Base-by-base conservation (phyloP, 441 rosid genomes). In the Jatropha multifida region DNA sequence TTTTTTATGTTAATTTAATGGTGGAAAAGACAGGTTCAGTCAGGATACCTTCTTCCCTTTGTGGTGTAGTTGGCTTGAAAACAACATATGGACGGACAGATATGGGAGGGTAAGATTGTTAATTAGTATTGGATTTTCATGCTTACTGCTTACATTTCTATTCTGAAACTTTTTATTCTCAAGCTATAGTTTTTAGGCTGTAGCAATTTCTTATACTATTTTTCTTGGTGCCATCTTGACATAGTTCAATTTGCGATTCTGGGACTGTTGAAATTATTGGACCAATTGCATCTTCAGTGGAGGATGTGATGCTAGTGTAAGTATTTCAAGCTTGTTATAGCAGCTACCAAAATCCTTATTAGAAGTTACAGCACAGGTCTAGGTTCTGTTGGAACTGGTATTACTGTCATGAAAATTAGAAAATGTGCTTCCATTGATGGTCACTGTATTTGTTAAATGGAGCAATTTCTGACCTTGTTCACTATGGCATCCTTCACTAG, bases 11-110 rank as follows among this genome's bases (percentile, higher is more conserved):
- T 79, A 65, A 71, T 71, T 74, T 65, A 9, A 69, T 37, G 54
- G 38, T 63, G 55, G 46, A 67, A 74, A 83, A 63, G 73, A 82
- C 94, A 93, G 98, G 98, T 80, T 93, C 97, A 17, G 67, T 93
- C 76, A 91, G 98, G 14, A 88, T 89, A 59, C 97, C 98, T 76
- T 86, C 96, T 63, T 85, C 94, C 61, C 97, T 93, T 15, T 93
- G 96, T 60, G 98, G 98, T 67, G 85, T 93, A 68, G 96, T 89
- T 71, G 98, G 97, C 73, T 84, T 93, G 85, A 92, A 93, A 82
- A 88, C 98, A 67, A 93, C 98, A 69, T 87, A 87, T 79, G 98
- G 94, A 42, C 87, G 96, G 68, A 92, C 94, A 5, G 88, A 88
- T 84, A 85, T 92, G 81, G 72, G 73, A 78, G 98, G 98, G 98